A percentile compares a stretch with the other conserved stretches of the same genome.
phyloP scores from a whole-genome alignment of 2,329 filamentous ascomycete genomes.

The Beauveria pseudobassiana region DNA sequence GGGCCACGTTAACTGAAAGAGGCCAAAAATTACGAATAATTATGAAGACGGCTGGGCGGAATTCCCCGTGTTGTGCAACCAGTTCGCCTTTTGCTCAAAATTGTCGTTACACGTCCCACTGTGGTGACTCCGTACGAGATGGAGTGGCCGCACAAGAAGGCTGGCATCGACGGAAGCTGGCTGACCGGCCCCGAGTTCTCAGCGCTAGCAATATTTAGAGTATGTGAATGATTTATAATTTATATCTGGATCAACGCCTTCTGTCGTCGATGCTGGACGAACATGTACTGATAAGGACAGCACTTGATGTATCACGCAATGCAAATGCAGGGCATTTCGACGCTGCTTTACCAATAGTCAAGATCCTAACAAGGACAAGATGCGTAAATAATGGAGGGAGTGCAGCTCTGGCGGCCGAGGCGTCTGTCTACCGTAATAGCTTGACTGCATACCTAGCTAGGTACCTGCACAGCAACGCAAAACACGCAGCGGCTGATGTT shows the following conservation, averaged over 20 bases:
- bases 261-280: neutral
- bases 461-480: neutral
- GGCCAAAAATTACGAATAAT: neutral
- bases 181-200: no score
- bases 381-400: neutral
- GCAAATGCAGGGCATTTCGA: no score
- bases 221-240: no score
- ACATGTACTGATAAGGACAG: neutral
- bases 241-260: neutral
- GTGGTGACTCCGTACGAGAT: no score
- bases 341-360: no score
- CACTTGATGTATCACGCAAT: no score
- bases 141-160: no score
- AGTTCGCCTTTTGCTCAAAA: neutral
- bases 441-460: neutral
- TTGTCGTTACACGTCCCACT: no score
- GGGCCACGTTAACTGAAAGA: neutral
- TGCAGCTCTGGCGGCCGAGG: neutral
- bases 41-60: neutral
- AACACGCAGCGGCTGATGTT: neutral
- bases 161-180: no score
- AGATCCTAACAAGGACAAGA: neutral
- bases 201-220: no score
- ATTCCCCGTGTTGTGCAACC: neutral
- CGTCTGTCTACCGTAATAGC: neutral